phyloP scores from a whole-genome alignment of 75 land plant species.

The Sequoia sempervirens region DNA sequence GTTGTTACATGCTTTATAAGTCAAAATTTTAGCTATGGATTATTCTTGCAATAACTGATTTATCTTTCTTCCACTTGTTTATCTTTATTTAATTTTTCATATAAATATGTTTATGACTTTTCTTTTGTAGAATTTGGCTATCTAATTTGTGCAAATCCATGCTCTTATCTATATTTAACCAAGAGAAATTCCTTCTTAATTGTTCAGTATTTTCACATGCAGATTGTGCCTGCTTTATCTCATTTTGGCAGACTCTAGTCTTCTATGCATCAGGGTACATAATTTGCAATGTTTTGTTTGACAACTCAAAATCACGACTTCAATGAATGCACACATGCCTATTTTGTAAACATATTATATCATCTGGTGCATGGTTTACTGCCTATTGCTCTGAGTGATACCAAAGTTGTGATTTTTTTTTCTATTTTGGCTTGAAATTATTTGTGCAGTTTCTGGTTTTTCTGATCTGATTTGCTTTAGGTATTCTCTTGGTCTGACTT shows the following conservation, averaged over 20 bases:
- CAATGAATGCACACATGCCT: background rate
- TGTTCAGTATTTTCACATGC: background rate
- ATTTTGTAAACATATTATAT: background rate
- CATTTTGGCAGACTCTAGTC: background rate
- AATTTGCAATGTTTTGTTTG: constrained; percentile 1
- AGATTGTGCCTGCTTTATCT: background rate
- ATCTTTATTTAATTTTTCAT: background rate
- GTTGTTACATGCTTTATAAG: background rate
- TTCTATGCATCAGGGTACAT: background rate
- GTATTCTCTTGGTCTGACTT: too few relatives aligned
- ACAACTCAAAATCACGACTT: background rate
- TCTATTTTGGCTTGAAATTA: too few relatives aligned
- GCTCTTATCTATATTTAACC: background rate
- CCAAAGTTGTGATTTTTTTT: too few relatives aligned
- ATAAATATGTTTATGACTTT: background rate
- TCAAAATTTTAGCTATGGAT: background rate
- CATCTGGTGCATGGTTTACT: background rate
- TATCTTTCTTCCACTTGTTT: background rate
- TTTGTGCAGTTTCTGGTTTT: background rate
- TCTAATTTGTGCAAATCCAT: background rate
- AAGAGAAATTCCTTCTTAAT: background rate
- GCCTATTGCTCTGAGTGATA: background rate
- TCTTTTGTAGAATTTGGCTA: background rate
- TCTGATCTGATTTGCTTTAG: too few relatives aligned
- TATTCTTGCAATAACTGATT: background rate